Evolutionary conservation across 2,329 filamentous ascomycete species (phyloP), one percentile per base, ranked within the genome.

Genomic region (Elsinoe perseae): DNA sequence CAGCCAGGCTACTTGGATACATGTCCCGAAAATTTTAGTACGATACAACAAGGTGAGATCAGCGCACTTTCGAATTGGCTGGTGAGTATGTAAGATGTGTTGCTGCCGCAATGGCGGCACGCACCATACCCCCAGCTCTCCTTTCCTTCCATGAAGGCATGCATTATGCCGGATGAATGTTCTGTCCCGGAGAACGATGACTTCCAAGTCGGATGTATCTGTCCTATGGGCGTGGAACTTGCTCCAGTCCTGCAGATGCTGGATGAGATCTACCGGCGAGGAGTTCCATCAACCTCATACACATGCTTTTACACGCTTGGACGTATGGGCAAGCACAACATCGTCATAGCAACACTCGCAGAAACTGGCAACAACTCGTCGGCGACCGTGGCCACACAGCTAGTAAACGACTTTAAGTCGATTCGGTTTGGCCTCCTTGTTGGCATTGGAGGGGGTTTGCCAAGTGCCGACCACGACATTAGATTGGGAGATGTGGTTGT

Each of bases 401-500:
- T 43, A 9, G 40, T 43, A 21, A 20, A 43, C 40, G 40, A 43
- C 8, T 43, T 43, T 9, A 20, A 20, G 21, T 43, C 40, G 16
- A 43, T 64, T 30, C 32, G 53, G 10, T 56, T 64, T 25, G 60
- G 63, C 2, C 52, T 64, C 4, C 57, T 64, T 56, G 62, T 64
- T 3, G 63, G 63, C 10, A 64, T 64, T 25, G 63, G 62, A 9
- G 63, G 62, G 8, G 63, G 61, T 2, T 58, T 63, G 6, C 63
- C 63, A 1, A 55, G 52, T 10, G 16, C 18, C 10, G 36, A 58
- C 10, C 14, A 30, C 4, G 63, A 66, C 18, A 62, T 67, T 4
- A 60, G 62, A 1, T 63, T 67, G 6, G 65, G 65, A 1, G 65
- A 67, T 43, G 54, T 67, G 5, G 61, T 64, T 0, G 60, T 67